Conservation (phyloP, 2,329 filamentous ascomycete species). For the Diplocarpon mali region DNA sequence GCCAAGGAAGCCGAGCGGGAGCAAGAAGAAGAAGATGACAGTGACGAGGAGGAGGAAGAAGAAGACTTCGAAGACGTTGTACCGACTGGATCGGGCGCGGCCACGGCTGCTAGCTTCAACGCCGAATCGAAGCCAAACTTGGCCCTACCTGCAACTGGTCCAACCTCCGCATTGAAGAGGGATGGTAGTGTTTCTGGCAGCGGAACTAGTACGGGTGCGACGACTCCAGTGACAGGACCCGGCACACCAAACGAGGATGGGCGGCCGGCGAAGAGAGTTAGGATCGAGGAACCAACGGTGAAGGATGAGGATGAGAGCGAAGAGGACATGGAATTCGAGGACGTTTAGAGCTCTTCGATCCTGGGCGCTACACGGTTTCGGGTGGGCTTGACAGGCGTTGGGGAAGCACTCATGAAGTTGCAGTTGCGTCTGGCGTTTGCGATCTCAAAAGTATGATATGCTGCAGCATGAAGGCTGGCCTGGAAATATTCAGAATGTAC, state of each 20-base stretch:
- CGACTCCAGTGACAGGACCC: constrained; percentile 27
- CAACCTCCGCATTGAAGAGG: constrained; percentile 24
- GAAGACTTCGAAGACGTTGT: constrained; percentile 38
- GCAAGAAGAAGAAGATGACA: constrained; percentile 40
- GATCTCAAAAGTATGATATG: background rate
- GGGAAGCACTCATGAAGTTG: background rate
- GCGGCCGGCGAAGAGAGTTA: constrained; percentile 47
- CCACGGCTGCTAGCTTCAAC: constrained; percentile 24
- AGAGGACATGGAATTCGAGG: constrained; percentile 48
- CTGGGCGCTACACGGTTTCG: background rate
- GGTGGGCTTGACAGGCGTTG: constrained; percentile 1
- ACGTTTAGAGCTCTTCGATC: constrained; percentile 30
- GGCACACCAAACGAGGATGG: constrained; percentile 32
- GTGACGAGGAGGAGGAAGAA: constrained; percentile 34
- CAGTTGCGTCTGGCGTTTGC: background rate
- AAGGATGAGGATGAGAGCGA: constrained; percentile 37
- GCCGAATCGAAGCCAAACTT: constrained; percentile 7
- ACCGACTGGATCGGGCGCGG: constrained; percentile 19
- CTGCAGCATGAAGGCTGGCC: background rate
- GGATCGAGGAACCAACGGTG: constrained; percentile 38
- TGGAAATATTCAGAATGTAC: background rate
- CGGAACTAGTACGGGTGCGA: constrained; percentile 25
- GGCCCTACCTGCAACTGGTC: constrained; percentile 10
- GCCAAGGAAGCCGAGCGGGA: constrained; percentile 37
- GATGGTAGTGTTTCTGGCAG: constrained; percentile 22